Evolutionary conservation across 805 yeast species (phyloP), one percentile per base, ranked within the genome.

Genomic region (Soucietia sequanensis): DNA sequence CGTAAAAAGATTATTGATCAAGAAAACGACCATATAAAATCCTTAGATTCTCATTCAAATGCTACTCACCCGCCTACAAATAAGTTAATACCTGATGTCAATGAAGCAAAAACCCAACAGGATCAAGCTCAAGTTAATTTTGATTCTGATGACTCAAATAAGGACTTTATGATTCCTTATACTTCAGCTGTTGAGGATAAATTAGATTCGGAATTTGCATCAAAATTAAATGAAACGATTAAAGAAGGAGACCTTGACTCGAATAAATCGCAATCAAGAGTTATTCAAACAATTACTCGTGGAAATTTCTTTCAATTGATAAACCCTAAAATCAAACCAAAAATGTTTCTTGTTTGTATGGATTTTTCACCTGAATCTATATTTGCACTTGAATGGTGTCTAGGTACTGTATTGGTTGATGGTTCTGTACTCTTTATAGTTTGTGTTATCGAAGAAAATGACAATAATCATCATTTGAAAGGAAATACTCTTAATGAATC

Each of bases 341-440:
- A 78, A 46, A 75, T 85, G 52, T 87, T 80, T 56, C 60, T 89
- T 31, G 72, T 88, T 14, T 87, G 93, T 50, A 76, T 84, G 65
- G 96, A 90, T 55, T 73, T 84, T 43, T 80, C 91, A 3, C 84
- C 87, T 0, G 96, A 88, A 54, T 81, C 95, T 2, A 70, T 72
- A 24, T 84, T 84, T 57, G 93, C 96, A 0, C 67, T 90, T 15
- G 93, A 87, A 50, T 89, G 96, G 84, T 77, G 89, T 27, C 70
- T 90, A 46, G 97, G 97, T 2, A 77, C 95, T 0, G 82, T 88
- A 0, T 68, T 89, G 30, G 83, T 81, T 15, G 89, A 86, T 50
- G 93, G 93, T 0, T 84, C 88, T 35, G 87, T 89, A 0, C 60
- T 89, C 35, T 86, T 84, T 54, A 76, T 87, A 14, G 78, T 87